Conservation (phyloP, 139 green algal species). For the Chlorella ohadii region DNA sequence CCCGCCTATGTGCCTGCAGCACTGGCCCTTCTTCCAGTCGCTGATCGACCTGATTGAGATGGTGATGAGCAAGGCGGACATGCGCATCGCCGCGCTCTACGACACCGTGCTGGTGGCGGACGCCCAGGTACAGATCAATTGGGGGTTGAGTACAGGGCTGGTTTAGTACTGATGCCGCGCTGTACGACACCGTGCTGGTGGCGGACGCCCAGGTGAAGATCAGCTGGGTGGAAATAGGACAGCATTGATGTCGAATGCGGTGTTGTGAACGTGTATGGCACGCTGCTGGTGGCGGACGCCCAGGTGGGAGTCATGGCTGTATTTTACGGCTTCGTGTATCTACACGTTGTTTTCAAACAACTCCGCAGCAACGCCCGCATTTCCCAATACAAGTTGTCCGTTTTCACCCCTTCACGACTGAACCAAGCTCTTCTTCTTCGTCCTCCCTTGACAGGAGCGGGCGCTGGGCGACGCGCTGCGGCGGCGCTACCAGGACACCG, state of each 20-base stretch:
- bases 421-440: too few relatives aligned
- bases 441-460: slow-evolving; percentile 44
- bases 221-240: too few relatives aligned
- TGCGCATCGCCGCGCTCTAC: slow-evolving; percentile 83
- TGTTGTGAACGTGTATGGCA: slow-evolving; percentile 79
- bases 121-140: not conserved
- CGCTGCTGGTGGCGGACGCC: slow-evolving; percentile 42
- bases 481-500: slow-evolving; percentile 58
- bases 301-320: too few relatives aligned
- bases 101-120: slow-evolving; percentile 52
- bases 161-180: too few relatives aligned
- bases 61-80: slow-evolving; percentile 90
- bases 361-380: too few relatives aligned
- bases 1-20: not conserved
- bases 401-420: too few relatives aligned
- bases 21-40: slow-evolving; percentile 98
- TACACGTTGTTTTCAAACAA: too few relatives aligned
- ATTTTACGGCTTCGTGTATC: too few relatives aligned
- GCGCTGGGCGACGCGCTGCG: slow-evolving; percentile 72
- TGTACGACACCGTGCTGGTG: slow-evolving; percentile 70
- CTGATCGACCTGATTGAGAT: slow-evolving; percentile 98
- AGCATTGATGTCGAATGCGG: too few relatives aligned
- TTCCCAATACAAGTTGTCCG: too few relatives aligned
- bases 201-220: slow-evolving; percentile 3
- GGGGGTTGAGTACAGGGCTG: too few relatives aligned